These are phyloP conservation scores for Penicillium paxilli DNA, from an alignment of 495 filamentous ascomycete genomes.

Conservation along the genomic window DNA sequence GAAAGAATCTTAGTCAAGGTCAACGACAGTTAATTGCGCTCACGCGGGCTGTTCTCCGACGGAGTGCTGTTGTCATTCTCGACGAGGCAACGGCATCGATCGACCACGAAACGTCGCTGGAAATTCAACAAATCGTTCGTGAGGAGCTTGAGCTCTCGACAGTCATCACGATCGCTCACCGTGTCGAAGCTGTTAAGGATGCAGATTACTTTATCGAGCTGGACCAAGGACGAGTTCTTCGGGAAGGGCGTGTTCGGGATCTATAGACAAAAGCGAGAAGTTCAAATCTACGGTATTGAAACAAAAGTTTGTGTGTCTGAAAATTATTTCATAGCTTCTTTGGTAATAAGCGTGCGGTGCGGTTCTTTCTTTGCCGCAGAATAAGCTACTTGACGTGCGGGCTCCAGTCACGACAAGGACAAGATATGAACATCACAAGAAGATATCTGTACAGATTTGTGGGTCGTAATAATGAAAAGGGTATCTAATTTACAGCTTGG, in stretches of 20 bases:
- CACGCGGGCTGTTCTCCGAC: constrained; percentile 55
- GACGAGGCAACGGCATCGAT: constrained; percentile 89
- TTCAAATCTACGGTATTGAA: not conserved
- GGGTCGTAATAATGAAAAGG: constrained; percentile 16
- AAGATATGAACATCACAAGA: not conserved
- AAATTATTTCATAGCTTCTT: not conserved
- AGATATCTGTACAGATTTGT: constrained; percentile 15
- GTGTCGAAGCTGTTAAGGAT: constrained; percentile 74
- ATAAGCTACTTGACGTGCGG: not conserved
- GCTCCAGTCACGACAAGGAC: not conserved
- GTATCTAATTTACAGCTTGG: constrained; percentile 70
- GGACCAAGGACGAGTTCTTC: constrained; percentile 58
- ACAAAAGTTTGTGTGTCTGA: not conserved
- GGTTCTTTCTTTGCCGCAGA: not conserved
- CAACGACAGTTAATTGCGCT: constrained; percentile 64
- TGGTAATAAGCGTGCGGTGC: not conserved
- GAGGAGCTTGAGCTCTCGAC: constrained; percentile 77
- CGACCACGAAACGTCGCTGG: constrained; percentile 72
- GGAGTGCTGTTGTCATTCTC: constrained; percentile 62
- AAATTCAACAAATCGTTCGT: constrained; percentile 73
- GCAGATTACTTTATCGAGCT: constrained; percentile 73
- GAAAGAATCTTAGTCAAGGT: constrained; percentile 59
- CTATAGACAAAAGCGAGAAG: not conserved
- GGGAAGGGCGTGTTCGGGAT: constrained; percentile 36
- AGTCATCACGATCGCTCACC: constrained; percentile 85